phyloP scores from a whole-genome alignment of 495 filamentous ascomycete genomes.

The Tuber melanosporum region DNA sequence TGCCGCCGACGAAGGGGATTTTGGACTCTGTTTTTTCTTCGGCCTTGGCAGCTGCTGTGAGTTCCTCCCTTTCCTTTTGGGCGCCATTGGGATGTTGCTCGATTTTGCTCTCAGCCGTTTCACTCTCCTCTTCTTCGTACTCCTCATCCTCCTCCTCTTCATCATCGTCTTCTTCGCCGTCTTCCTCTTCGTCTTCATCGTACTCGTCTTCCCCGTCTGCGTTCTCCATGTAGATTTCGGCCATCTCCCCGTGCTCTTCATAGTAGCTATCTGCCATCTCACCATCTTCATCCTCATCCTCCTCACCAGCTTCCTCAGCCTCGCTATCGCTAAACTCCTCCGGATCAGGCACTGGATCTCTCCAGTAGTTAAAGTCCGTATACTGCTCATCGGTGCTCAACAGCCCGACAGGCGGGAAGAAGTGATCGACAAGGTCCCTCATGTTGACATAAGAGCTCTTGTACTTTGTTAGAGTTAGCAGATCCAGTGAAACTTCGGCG shows the following conservation, averaged over 20 bases:
- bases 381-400: constrained; percentile 75
- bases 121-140: constrained; percentile 36
- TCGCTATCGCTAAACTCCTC: constrained; percentile 77
- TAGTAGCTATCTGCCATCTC: constrained; percentile 47
- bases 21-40: constrained; percentile 8
- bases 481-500: constrained; percentile 87
- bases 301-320: constrained; percentile 52
- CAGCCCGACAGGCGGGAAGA: constrained; percentile 80
- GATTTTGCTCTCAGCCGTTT: constrained; percentile 37
- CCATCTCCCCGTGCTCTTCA: constrained; percentile 46
- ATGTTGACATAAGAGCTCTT: constrained; percentile 96
- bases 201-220: constrained; percentile 45
- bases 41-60: constrained; percentile 6
- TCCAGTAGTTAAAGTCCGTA: constrained; percentile 85
- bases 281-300: constrained; percentile 47
- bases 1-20: constrained; percentile 9
- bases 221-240: constrained; percentile 39
- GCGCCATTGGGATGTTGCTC: not conserved
- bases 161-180: constrained; percentile 44
- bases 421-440: constrained; percentile 92
- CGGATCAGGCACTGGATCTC: constrained; percentile 63
- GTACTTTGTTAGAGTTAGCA: constrained; percentile 86
- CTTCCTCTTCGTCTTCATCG: constrained; percentile 48
- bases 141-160: constrained; percentile 44
- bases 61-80: constrained; percentile 18